Percentiles rank a stretch among this genome's conserved stretches.
Evolutionary conservation across 257 asterid species (phyloP).

Genomic region (Gentiana straminea): DNA sequence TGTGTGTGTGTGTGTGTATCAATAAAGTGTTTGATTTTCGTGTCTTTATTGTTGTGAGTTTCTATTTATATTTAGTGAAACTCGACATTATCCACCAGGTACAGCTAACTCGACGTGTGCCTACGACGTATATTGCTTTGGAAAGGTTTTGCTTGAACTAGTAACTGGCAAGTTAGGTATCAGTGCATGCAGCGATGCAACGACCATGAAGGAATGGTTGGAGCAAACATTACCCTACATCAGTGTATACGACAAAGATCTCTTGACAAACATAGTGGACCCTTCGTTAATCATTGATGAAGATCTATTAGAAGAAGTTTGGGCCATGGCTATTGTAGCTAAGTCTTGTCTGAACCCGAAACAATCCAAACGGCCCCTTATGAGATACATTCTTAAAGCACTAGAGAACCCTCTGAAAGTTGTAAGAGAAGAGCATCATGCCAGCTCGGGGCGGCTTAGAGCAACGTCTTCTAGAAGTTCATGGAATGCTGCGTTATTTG

Average conservation of each 20-base stretch:
- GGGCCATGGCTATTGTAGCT: constrained; percentile 19
- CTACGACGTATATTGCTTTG: constrained; percentile 18
- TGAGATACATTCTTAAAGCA: constrained; percentile 15
- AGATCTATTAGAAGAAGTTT: constrained; percentile 15
- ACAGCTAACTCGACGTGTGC: constrained; percentile 9
- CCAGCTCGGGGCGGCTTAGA: constrained; percentile 70
- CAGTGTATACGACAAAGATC: constrained; percentile 8
- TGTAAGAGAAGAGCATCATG: constrained; percentile 12
- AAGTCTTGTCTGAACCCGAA: constrained; percentile 17
- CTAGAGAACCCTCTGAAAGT: constrained; percentile 15
- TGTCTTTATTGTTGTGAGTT: too few relatives aligned
- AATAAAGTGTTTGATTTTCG: too few relatives aligned
- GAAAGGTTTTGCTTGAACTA: constrained; percentile 17
- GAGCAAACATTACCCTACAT: constrained; percentile 7
- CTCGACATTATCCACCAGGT: constrained; percentile 1
- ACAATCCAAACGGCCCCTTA: constrained; percentile 10
- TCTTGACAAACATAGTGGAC: constrained; percentile 10
- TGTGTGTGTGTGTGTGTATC: too few relatives aligned
- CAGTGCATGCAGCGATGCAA: constrained; percentile 1
- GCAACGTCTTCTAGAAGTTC: constrained; percentile 78
- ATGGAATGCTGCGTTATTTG: constrained; percentile 78
- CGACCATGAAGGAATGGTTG: constrained; percentile 13
- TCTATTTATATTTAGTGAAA: too few relatives aligned
- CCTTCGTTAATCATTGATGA: constrained; percentile 16
- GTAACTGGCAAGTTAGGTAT: constrained; percentile 18